These are phyloP conservation scores for Strigomonas culicis DNA, from an alignment of 208 protist genomes.

Conservation along the genomic window DNA sequence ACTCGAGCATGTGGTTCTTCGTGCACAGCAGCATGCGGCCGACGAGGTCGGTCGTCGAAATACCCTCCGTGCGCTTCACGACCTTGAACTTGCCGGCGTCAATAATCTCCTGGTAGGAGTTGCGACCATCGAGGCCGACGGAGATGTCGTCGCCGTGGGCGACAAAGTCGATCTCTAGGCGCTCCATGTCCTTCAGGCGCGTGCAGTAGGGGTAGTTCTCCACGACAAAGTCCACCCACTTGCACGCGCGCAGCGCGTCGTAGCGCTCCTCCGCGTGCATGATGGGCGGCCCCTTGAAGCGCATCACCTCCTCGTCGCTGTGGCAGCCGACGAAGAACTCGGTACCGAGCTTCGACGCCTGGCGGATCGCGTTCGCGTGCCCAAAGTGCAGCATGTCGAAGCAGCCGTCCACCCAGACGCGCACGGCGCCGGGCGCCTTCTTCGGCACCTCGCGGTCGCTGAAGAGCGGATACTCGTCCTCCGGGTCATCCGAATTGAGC, in stretches of 20 bases:
- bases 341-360: conserved; percentile 87
- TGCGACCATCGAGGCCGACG: conserved; percentile 91
- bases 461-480: conserved; percentile 68
- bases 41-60: conserved; percentile 98
- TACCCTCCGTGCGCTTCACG: conserved; percentile 94
- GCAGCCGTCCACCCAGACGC: conserved; percentile 89
- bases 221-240: conserved; percentile 98
- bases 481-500: conserved; percentile 63
- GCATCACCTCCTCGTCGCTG: conserved; percentile 94
- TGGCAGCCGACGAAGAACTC: conserved; percentile 97
- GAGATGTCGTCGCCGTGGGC: conserved; percentile 99
- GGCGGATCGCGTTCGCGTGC: conserved; percentile 84
- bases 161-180: conserved; percentile 94
- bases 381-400: conserved; percentile 93
- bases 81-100: conserved; percentile 86
- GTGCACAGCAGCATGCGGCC: conserved; percentile 96
- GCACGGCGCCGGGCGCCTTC: conserved; percentile 63
- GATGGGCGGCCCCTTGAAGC: conserved; percentile 96
- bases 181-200: conserved; percentile 87
- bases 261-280: conserved; percentile 96
- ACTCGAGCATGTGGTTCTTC: conserved; percentile 56
- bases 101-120: conserved; percentile 95
- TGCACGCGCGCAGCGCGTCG: conserved; percentile 94
- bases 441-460: conserved; percentile 33
- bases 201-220: conserved; percentile 94